phyloP scores from a whole-genome alignment of 331 rosid genomes.

The Quercus lobata region DNA sequence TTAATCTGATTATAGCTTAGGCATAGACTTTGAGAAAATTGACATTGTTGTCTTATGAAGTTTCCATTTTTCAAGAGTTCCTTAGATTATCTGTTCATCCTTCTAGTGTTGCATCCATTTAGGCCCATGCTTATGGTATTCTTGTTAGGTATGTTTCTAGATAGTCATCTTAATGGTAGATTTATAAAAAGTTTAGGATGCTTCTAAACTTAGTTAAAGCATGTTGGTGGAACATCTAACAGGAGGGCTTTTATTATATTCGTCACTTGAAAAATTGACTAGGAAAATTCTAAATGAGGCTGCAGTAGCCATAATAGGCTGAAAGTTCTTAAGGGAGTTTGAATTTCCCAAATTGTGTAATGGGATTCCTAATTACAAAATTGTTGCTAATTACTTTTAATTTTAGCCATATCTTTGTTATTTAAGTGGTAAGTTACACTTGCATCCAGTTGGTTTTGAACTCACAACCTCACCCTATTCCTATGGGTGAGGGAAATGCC shows the following conservation, averaged over 20 bases:
- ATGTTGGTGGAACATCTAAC: constrained; percentile 1
- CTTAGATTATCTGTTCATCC: too few species aligned
- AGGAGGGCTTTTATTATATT: not conserved
- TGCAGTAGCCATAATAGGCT: not conserved
- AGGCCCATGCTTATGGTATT: not conserved
- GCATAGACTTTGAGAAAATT: not conserved
- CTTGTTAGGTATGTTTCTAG: not conserved
- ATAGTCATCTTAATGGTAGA: not conserved
- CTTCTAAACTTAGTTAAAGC: constrained; percentile 2
- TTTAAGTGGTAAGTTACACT: not conserved
- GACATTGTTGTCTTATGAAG: not conserved
- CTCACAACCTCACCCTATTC: not conserved
- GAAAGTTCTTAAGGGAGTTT: not conserved
- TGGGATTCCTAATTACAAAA: not conserved
- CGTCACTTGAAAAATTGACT: not conserved
- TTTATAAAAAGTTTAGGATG: not conserved
- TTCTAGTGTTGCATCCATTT: not conserved
- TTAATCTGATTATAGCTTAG: too few species aligned
- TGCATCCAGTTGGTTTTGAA: not conserved
- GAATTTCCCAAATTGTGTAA: not conserved
- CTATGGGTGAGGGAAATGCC: not conserved
- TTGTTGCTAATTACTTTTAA: not conserved
- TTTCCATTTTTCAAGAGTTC: too few species aligned
- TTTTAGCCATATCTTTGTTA: not conserved
- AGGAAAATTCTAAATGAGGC: not conserved